Evolutionary conservation across 495 filamentous ascomycete genomes (phyloP).

Genomic region (Annulohypoxylon stygium): DNA sequence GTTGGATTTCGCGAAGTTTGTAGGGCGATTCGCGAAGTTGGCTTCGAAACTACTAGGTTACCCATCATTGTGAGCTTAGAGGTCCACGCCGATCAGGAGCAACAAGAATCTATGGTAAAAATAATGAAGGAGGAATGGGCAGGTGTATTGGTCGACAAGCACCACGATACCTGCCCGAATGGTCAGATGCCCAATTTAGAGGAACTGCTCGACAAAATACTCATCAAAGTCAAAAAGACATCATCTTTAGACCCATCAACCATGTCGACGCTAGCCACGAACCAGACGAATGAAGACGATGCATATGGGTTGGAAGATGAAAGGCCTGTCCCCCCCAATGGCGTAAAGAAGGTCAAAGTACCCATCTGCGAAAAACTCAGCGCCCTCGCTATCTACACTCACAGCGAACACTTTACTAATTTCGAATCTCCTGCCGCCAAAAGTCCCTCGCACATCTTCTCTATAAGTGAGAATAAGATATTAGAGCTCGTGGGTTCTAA

Average conservation of each 20-base stretch:
- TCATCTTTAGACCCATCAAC: constrained; percentile 51
- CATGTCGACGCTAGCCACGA: constrained; percentile 44
- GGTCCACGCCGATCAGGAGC: constrained; percentile 82
- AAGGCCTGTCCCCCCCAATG: constrained; percentile 24
- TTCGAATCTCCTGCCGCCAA: constrained; percentile 67
- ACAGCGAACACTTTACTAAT: constrained; percentile 81
- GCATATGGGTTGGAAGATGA: constrained; percentile 52
- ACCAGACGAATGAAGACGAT: constrained; percentile 50
- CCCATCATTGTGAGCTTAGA: constrained; percentile 93
- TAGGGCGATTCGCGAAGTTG: constrained; percentile 79
- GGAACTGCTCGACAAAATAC: constrained; percentile 81
- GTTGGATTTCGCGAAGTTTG: constrained; percentile 90
- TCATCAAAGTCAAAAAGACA: constrained; percentile 89
- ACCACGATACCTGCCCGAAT: constrained; percentile 59
- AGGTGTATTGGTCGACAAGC: constrained; percentile 74
- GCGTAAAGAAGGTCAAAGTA: constrained; percentile 64
- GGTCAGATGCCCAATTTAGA: constrained; percentile 74
- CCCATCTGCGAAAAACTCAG: constrained; percentile 77
- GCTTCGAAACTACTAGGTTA: constrained; percentile 77
- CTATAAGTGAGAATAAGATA: constrained; percentile 81
- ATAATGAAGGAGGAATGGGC: constrained; percentile 92
- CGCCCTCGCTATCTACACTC: constrained; percentile 84
- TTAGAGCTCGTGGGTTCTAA: constrained; percentile 68
- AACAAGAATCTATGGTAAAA: constrained; percentile 90
- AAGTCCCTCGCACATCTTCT: constrained; percentile 85